Percentiles rank a stretch among this genome's conserved stretches.
Evolutionary conservation across 495 filamentous ascomycete genomes (phyloP).

Genomic region (Cairneyella variabilis): DNA sequence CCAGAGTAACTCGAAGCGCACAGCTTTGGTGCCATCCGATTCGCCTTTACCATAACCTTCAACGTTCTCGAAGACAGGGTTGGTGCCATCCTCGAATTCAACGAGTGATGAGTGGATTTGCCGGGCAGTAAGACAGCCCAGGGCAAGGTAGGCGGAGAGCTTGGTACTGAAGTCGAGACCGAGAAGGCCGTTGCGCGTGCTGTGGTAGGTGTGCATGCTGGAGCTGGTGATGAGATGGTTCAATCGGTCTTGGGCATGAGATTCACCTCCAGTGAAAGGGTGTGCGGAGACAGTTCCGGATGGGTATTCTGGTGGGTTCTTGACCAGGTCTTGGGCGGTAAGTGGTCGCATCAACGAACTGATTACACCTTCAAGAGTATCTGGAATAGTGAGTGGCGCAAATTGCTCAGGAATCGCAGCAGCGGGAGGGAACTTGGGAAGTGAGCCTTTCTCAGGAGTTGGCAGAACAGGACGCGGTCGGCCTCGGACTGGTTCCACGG

Average conservation of each 20-base stretch:
- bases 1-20: conserved; percentile 71
- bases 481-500: conserved; percentile 58
- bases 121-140: conserved; percentile 64
- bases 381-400: conserved; percentile 57
- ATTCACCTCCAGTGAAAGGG: conserved; percentile 66
- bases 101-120: conserved; percentile 60
- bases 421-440: conserved; percentile 49
- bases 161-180: conserved; percentile 68
- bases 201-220: conserved; percentile 56
- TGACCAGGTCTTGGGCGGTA: conserved; percentile 29
- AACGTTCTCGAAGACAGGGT: conserved; percentile 13
- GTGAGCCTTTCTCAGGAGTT: conserved; percentile 32
- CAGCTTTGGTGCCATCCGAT: conserved; percentile 59
- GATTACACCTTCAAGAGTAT: conserved; percentile 43
- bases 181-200: conserved; percentile 63
- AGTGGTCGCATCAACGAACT: conserved; percentile 52
- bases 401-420: conserved; percentile 47
- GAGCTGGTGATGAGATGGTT: conserved; percentile 54
- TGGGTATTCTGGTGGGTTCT: conserved; percentile 41
- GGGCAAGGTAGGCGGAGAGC: conserved; percentile 62
- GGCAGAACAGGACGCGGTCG: conserved; percentile 49
- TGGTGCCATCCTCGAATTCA: conserved; percentile 52
- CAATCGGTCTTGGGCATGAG: conserved; percentile 47
- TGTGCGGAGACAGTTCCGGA: conserved; percentile 48
- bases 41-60: conserved; percentile 55